Percentiles rank a stretch among this genome's conserved stretches.
Conservation (phyloP, 169 alveolate species). For the Plasmodium inui region DNA sequence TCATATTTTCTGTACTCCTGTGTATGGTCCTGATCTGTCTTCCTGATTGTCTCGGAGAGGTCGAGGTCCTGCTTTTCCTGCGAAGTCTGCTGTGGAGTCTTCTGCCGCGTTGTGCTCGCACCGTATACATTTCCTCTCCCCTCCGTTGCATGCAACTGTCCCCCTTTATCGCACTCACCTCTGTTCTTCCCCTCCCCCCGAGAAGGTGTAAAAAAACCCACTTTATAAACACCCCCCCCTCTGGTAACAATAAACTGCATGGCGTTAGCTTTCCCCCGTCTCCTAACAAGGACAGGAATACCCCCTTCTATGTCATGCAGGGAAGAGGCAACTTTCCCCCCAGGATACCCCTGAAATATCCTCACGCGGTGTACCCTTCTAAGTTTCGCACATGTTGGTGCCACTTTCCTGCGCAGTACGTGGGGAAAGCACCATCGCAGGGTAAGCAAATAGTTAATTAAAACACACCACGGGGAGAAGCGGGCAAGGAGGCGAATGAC, state of each 20-base stretch:
- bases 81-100: background rate
- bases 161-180: background rate
- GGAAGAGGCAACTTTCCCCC: background rate
- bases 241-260: background rate
- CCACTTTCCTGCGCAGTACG: background rate
- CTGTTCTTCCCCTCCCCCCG: background rate
- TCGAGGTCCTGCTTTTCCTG: background rate
- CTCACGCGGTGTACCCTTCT: background rate
- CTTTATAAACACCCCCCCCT: background rate
- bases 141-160: background rate
- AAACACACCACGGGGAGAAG: background rate
- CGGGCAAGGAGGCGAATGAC: background rate
- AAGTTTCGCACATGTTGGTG: background rate
- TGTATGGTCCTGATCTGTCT: background rate
- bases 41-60: background rate
- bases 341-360: background rate
- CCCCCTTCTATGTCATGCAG: background rate
- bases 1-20: conserved; percentile 24
- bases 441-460: background rate
- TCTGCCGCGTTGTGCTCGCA: background rate
- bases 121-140: background rate
- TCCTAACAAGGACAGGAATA: background rate
- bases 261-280: background rate
- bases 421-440: background rate
- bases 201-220: background rate